Evolutionary conservation across 2,329 filamentous ascomycete genomes (phyloP).

Genomic region (Penicillium palitans): DNA sequence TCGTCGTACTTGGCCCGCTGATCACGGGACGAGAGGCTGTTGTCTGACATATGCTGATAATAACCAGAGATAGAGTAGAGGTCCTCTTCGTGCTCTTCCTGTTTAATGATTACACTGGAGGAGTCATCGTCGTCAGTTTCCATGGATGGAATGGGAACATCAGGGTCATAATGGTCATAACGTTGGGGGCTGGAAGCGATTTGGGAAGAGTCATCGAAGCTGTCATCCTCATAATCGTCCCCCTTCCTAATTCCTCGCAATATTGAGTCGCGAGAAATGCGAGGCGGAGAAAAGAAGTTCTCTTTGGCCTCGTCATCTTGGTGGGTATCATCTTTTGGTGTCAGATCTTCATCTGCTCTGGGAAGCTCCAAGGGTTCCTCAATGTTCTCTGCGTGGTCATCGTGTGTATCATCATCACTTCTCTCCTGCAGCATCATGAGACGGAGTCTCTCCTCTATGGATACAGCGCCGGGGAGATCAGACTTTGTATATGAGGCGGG

Average conservation of each 20-base stretch:
- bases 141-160: conserved; percentile 84
- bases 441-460: conserved; percentile 79
- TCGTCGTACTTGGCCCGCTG: conserved; percentile 53
- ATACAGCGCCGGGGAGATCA: conserved; percentile 78
- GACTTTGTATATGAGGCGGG: conserved; percentile 69
- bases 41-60: conserved; percentile 53
- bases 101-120: conserved; percentile 66
- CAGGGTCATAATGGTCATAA: conserved; percentile 72
- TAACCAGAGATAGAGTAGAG: conserved; percentile 69
- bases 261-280: conserved; percentile 92
- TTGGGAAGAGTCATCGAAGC: conserved; percentile 64
- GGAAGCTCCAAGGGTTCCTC: conserved; percentile 8
- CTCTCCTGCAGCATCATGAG: conserved; percentile 79
- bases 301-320: conserved; percentile 50
- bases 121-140: conserved; percentile 62
- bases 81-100: conserved; percentile 59
- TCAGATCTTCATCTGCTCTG: neutral
- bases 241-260: conserved; percentile 75
- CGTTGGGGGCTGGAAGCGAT: conserved; percentile 59
- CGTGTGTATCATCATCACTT: conserved; percentile 35
- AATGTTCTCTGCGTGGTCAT: conserved; percentile 14
- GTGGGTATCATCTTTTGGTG: neutral
- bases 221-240: conserved; percentile 61
- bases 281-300: conserved; percentile 63
- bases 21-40: conserved; percentile 31